Evolutionary conservation across 2,329 filamentous ascomycete genomes (phyloP).

Genomic region (Pseudogymnoascus sp.): DNA sequence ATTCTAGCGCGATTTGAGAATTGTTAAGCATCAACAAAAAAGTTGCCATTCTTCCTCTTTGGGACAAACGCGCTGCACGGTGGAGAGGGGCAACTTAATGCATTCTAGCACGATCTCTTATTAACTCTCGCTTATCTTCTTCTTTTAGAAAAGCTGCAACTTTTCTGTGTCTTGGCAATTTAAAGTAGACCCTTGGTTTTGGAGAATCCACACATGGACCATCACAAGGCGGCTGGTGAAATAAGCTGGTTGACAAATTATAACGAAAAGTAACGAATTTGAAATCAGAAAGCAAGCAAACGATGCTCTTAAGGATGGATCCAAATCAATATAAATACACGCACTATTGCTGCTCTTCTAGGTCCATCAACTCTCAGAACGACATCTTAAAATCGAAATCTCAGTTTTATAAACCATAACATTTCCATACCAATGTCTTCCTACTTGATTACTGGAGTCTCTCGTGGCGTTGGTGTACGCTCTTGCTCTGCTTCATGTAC

Average conservation of each 20-base stretch:
- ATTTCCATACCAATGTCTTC: conserved; percentile 22
- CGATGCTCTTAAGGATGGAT: conserved; percentile 17
- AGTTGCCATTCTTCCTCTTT: conserved; percentile 16
- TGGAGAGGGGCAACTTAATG: background rate
- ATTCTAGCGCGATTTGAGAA: conserved; percentile 13
- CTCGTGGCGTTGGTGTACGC: conserved; percentile 26
- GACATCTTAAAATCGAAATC: conserved; percentile 15
- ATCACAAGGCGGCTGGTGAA: background rate
- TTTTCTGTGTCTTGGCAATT: conserved; percentile 19
- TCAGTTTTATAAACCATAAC: conserved; percentile 13
- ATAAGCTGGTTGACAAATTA: background rate
- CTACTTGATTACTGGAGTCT: conserved; percentile 26
- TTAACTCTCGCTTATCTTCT: conserved; percentile 15
- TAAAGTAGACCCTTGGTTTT: conserved; percentile 17
- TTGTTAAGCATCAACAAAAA: conserved; percentile 16
- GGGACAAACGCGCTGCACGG: conserved; percentile 17
- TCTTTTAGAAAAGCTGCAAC: conserved; percentile 17
- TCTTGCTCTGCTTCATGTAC: conserved; percentile 15
- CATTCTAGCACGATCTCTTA: conserved; percentile 13
- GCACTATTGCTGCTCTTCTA: conserved; percentile 14
- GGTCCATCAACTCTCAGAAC: conserved; percentile 17
- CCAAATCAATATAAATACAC: conserved; percentile 18
- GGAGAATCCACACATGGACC: conserved; percentile 6
- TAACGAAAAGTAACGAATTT: conserved; percentile 16
- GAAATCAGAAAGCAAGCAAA: conserved; percentile 18